Conservation (phyloP, 768 basidiomycete genomes). For the Dentipellis sp. region DNA sequence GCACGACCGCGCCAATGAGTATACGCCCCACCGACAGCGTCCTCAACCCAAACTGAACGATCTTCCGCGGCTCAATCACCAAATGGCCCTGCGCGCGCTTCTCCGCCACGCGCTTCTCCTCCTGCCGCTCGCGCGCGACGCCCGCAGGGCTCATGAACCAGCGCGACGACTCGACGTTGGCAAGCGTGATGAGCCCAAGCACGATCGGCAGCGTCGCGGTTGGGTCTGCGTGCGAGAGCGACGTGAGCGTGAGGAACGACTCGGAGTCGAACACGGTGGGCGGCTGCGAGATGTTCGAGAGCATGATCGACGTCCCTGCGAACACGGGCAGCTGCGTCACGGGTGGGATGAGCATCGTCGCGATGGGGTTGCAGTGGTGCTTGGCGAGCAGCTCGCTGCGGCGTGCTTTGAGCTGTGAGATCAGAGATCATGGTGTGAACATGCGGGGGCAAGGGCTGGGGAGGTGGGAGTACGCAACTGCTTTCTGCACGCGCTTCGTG, state of each 20-base stretch:
- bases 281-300: constrained; percentile 44
- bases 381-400: constrained; percentile 51
- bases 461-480: not conserved
- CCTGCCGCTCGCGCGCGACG: constrained; percentile 37
- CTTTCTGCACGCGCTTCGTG: constrained; percentile 8
- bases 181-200: constrained; percentile 66
- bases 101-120: constrained; percentile 38
- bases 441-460: not conserved
- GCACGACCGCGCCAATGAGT: constrained; percentile 54
- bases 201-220: constrained; percentile 61
- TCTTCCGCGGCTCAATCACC: constrained; percentile 35
- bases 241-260: constrained; percentile 65
- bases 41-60: constrained; percentile 48
- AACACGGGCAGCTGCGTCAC: constrained; percentile 68
- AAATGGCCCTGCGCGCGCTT: constrained; percentile 33
- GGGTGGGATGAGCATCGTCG: constrained; percentile 51
- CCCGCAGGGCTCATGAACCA: constrained; percentile 63
- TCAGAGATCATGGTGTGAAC: constrained; percentile 1
- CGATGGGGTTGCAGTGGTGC: constrained; percentile 46
- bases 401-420: constrained; percentile 38
- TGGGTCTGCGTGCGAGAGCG: constrained; percentile 61
- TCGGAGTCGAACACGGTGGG: constrained; percentile 69
- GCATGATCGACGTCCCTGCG: constrained; percentile 49
- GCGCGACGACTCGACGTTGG: constrained; percentile 68
- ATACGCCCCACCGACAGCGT: constrained; percentile 58